Percentiles rank a stretch among this genome's conserved stretches.
phyloP scores from a whole-genome alignment of 2,329 filamentous ascomycete species.

The Byssoonygena ceratinophila region DNA sequence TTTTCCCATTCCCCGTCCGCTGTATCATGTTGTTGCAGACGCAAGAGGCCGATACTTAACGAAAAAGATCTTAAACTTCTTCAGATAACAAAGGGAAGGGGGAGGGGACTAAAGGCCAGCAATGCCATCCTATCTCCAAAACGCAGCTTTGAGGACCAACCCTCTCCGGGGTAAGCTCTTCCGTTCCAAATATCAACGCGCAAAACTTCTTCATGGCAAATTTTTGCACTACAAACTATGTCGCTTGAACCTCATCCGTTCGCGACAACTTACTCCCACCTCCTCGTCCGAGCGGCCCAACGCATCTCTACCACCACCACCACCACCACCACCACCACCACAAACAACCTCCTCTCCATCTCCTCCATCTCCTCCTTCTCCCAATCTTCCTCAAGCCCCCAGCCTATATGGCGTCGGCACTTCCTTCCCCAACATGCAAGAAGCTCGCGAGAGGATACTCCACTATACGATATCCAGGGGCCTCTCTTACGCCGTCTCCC shows the following conservation, averaged over 20 bases:
- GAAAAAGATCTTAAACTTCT: too few relatives aligned
- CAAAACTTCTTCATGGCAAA: constrained; percentile 7
- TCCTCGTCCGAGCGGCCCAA: neutral
- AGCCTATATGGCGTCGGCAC: constrained; percentile 27
- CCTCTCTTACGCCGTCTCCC: constrained; percentile 17
- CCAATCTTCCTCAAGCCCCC: neutral
- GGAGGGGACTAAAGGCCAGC: neutral
- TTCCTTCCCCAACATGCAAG: constrained; percentile 20
- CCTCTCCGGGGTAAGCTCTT: constrained; percentile 8
- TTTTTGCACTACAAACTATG: constrained; percentile 1
- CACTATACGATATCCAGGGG: constrained; percentile 18
- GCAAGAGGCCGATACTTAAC: too few relatives aligned
- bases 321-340: too few relatives aligned
- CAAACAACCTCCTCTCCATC: too few relatives aligned
- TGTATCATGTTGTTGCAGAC: too few relatives aligned
- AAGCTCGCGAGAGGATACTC: constrained; percentile 16
- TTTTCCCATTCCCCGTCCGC: neutral
- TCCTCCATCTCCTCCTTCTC: too few relatives aligned
- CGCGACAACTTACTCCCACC: neutral
- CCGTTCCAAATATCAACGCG: constrained; percentile 10
- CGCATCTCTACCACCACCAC: neutral
- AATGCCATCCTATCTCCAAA: constrained; percentile 10
- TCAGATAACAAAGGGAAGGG: too few relatives aligned
- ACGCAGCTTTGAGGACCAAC: constrained; percentile 5
- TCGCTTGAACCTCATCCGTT: constrained; percentile 2